A percentile compares a stretch with the other conserved stretches of the same genome.
These are phyloP conservation scores for Fraxinus latifolia DNA, from an alignment of 305 asterid species.

Conservation along the genomic window DNA sequence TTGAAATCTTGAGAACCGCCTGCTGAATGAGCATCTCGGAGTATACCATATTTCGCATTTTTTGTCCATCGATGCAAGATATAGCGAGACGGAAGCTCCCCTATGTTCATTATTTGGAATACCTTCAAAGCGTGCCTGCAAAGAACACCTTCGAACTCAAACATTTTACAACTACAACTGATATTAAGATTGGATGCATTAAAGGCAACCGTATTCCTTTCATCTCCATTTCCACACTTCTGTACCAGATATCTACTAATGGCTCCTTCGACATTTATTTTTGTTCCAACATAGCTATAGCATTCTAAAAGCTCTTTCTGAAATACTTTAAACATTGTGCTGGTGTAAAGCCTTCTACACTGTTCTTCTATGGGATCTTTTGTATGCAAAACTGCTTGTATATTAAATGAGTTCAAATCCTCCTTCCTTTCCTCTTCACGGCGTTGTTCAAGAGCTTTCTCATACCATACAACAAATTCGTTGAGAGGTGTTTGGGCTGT, in stretches of 20 bases:
- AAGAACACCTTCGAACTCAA: slow-evolving; percentile 86
- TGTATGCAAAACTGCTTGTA: slow-evolving; percentile 72
- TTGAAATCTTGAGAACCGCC: slow-evolving; percentile 65
- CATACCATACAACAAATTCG: slow-evolving; percentile 70
- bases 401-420: slow-evolving; percentile 72
- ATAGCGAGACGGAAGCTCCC: slow-evolving; percentile 86
- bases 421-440: slow-evolving; percentile 88
- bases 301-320: slow-evolving; percentile 93
- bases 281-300: slow-evolving; percentile 74
- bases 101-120: slow-evolving; percentile 76
- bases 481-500: slow-evolving; percentile 57
- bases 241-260: slow-evolving; percentile 81
- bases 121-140: slow-evolving; percentile 88
- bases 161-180: slow-evolving; percentile 90
- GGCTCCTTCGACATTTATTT: slow-evolving; percentile 85
- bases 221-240: slow-evolving; percentile 73
- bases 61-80: slow-evolving; percentile 84
- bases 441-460: slow-evolving; percentile 68
- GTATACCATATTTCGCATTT: slow-evolving; percentile 67
- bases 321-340: slow-evolving; percentile 71
- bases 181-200: slow-evolving; percentile 72
- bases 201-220: slow-evolving; percentile 83
- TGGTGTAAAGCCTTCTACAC: slow-evolving; percentile 76
- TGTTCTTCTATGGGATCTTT: slow-evolving; percentile 97
- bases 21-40: slow-evolving; percentile 68